Percentiles rank a stretch among this genome's conserved stretches.
These are phyloP conservation scores for Pinus albicaulis DNA, from an alignment of 75 land plant genomes.

Conservation along the genomic window DNA sequence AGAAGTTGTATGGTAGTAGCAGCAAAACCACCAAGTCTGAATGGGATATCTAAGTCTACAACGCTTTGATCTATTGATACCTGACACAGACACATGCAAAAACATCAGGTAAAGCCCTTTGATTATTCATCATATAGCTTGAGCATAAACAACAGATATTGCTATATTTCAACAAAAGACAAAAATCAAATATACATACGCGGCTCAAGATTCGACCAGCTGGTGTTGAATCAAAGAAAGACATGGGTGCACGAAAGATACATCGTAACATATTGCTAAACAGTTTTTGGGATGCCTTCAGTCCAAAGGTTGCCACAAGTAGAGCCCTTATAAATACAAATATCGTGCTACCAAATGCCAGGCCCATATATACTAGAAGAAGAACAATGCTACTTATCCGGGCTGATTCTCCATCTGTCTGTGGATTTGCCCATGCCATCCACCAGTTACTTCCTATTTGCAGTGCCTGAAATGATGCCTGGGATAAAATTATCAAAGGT, in stretches of 20 bases:
- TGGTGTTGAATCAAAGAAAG: conserved; percentile 99
- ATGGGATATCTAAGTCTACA: conserved; percentile 93
- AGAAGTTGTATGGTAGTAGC: conserved; percentile 87
- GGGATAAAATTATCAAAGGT: conserved; percentile 76
- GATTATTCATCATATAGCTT: no score
- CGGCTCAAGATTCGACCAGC: conserved; percentile 94
- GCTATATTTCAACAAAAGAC: no score
- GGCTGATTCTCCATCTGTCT: conserved; percentile 59
- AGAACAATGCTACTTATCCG: conserved; percentile 57
- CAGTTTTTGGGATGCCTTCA: conserved; percentile 79
- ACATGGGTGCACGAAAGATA: conserved; percentile 93
- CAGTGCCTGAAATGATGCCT: conserved; percentile 72
- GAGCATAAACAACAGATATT: no score
- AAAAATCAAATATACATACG: conserved; percentile 40
- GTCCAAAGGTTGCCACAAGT: conserved; percentile 84
- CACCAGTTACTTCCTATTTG: conserved; percentile 95
- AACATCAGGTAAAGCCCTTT: neutral
- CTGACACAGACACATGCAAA: conserved; percentile 36
- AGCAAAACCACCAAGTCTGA: conserved; percentile 82
- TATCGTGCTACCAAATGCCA: conserved; percentile 92
- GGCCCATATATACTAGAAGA: conserved; percentile 76
- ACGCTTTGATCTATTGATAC: conserved; percentile 97
- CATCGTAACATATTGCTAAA: conserved; percentile 74
- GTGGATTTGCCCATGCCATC: conserved; percentile 99
- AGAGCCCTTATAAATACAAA: conserved; percentile 85